Evolutionary conservation across 108 stramenopile genomes (phyloP), one percentile per base, ranked within the genome.

Genomic region (Nitzschia putrida): DNA sequence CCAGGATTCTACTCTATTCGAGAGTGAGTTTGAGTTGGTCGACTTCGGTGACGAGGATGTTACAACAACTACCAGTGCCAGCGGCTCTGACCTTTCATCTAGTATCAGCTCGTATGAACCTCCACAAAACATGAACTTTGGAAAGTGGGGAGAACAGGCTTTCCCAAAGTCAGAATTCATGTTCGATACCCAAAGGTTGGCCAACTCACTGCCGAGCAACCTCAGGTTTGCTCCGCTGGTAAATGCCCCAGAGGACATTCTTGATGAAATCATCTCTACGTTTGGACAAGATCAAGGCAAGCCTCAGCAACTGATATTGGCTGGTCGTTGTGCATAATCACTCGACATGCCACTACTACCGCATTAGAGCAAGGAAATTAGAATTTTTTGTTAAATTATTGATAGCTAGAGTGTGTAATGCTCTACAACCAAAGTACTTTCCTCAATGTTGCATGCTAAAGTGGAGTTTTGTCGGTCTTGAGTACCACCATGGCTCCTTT

Each of bases 221-320:
- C 29, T 34, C 29, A 34, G 29, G 29, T 34, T 34, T 34, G 29
- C 29, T 34, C 47, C 47, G 3, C 47, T 49, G 47, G 47, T 49
- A 49, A 63, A 25, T 24, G 3, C 44, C 5, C 61, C 61, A 22
- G 44, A 44, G 9, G 61, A 63, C 23, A 63, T 63, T 47, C n/a
- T 63, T 41, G 43, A 63, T 18, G 61, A 63, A 24, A 63, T 63
- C 61, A 63, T 63, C 44, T 40, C 16, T 12, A 63, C 61, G 14
- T 63, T 63, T 24, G 44, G 61, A 21, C 47, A 49, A 18, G 47
- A 49, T 18, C n/a, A 18, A 2, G 47, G 18, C 18, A 18, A 49
- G 18, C 47, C 47, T 16, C 47, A 18, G 47, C 14, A 2, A 16
- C 29, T 34, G 29, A 34, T 4, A 3, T 34, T 34, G 29, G 29